These are phyloP conservation scores for Pleurotus tuber-regium DNA, from an alignment of 768 basidiomycete species.

Conservation along the genomic window DNA sequence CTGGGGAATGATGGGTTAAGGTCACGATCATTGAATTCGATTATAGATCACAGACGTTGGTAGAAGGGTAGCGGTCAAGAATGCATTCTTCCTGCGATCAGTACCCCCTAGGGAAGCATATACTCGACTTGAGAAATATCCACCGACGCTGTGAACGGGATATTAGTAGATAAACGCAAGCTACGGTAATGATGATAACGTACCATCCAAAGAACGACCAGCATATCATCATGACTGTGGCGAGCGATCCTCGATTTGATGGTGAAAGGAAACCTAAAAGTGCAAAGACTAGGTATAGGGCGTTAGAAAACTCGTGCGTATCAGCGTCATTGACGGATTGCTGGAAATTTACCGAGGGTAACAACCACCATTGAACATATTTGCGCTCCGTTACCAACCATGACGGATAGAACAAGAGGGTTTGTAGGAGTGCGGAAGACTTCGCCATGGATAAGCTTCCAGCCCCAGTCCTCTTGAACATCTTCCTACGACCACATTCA, in stretches of 20 bases:
- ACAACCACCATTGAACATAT: conserved; percentile 83
- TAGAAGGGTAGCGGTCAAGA: conserved; percentile 84
- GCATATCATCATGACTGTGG: conserved; percentile 91
- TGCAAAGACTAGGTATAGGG: conserved; percentile 67
- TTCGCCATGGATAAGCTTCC: conserved; percentile 97
- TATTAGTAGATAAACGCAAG: conserved; percentile 4
- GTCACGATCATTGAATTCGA: neutral
- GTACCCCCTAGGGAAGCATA: conserved; percentile 80
- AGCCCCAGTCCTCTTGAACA: conserved; percentile 97
- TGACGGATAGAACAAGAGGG: conserved; percentile 75
- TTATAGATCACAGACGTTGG: conserved; percentile 61
- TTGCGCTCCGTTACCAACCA: conserved; percentile 91
- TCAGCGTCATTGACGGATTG: neutral
- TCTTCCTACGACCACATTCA: conserved; percentile 81
- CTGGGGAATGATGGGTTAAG: conserved; percentile 36
- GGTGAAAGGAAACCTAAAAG: conserved; percentile 92
- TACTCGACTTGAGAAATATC: conserved; percentile 83
- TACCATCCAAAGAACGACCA: conserved; percentile 93
- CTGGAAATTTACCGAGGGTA: conserved; percentile 62
- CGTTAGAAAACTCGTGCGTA: conserved; percentile 2
- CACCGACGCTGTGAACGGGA: conserved; percentile 59
- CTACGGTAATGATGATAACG: conserved; percentile 17
- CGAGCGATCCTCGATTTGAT: conserved; percentile 91
- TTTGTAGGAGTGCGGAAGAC: conserved; percentile 84
- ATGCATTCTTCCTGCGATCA: conserved; percentile 77